phyloP scores from a whole-genome alignment of 805 yeast species.

The Ogataea sp. region DNA sequence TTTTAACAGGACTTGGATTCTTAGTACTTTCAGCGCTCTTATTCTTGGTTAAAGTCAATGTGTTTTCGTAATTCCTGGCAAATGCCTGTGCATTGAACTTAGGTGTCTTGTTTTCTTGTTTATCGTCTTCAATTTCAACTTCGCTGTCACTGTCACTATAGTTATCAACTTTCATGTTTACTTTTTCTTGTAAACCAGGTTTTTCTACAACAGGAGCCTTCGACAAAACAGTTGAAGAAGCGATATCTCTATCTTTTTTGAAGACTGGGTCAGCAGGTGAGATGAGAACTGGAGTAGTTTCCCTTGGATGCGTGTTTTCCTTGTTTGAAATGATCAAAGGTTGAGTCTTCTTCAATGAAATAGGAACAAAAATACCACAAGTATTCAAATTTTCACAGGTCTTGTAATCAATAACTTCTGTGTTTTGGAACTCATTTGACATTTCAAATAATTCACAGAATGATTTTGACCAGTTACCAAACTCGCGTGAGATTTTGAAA shows the following conservation, averaged over 20 bases:
- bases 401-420: not conserved
- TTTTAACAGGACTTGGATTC: not conserved
- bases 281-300: not conserved
- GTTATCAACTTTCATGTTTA: too few relatives aligned
- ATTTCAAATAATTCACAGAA: not conserved
- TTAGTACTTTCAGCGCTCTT: too few relatives aligned
- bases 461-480: not conserved
- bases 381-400: not conserved
- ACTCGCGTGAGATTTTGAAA: conserved; percentile 7
- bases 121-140: not conserved
- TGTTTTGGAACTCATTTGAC: not conserved
- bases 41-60: conserved; percentile 4
- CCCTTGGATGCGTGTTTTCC: not conserved
- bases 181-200: too few relatives aligned
- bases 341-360: not conserved
- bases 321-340: not conserved
- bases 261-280: not conserved
- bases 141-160: too few relatives aligned
- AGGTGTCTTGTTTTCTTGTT: not conserved
- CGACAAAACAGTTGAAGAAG: too few relatives aligned
- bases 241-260: too few relatives aligned
- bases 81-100: conserved; percentile 14
- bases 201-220: too few relatives aligned
- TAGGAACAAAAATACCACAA: not conserved
- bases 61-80: conserved; percentile 15